Conservation (phyloP, 2,329 filamentous ascomycete species). For the Colletotrichum caudatum region DNA sequence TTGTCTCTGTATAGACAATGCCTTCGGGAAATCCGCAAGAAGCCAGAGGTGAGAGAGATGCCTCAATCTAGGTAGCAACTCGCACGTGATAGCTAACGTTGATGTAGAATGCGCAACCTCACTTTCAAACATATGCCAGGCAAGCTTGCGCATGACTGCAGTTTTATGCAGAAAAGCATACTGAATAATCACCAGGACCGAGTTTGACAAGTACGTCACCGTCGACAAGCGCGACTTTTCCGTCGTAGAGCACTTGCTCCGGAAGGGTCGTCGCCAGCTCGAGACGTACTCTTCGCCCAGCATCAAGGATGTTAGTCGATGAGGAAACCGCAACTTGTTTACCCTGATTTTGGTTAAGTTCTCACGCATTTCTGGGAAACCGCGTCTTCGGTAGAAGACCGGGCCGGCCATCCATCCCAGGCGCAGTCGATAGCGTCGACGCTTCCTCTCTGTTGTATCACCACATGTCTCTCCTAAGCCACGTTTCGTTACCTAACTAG, state of each 20-base stretch:
- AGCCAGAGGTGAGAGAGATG: slow-evolving; percentile 71
- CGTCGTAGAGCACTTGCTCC: slow-evolving; percentile 85
- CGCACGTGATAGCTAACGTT: slow-evolving; percentile 20
- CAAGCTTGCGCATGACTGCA: slow-evolving; percentile 50
- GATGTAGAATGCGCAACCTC: slow-evolving; percentile 65
- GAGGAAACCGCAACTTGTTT: slow-evolving; percentile 18
- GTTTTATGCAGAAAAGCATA: not conserved
- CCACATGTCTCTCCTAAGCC: slow-evolving; percentile 33
- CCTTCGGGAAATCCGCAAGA: slow-evolving; percentile 82
- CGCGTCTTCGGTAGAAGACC: slow-evolving; percentile 5
- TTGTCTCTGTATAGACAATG: slow-evolving; percentile 88
- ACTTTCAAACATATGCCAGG: slow-evolving; percentile 75
- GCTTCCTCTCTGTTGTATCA: slow-evolving; percentile 26
- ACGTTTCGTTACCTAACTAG: slow-evolving; percentile 39
- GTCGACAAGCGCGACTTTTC: slow-evolving; percentile 88
- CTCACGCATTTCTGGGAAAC: not conserved
- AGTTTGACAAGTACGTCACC: slow-evolving; percentile 78
- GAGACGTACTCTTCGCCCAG: slow-evolving; percentile 84
- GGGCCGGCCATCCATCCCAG: not conserved
- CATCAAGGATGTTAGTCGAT: slow-evolving; percentile 78
- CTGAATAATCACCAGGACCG: slow-evolving; percentile 62
- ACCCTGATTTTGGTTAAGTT: not conserved
- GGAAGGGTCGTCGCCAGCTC: slow-evolving; percentile 84
- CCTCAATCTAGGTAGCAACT: not conserved
- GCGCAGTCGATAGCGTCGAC: slow-evolving; percentile 7